Conservation (phyloP, 1,139 yeast species). For the Debaryomycetaceae sp. region DNA sequence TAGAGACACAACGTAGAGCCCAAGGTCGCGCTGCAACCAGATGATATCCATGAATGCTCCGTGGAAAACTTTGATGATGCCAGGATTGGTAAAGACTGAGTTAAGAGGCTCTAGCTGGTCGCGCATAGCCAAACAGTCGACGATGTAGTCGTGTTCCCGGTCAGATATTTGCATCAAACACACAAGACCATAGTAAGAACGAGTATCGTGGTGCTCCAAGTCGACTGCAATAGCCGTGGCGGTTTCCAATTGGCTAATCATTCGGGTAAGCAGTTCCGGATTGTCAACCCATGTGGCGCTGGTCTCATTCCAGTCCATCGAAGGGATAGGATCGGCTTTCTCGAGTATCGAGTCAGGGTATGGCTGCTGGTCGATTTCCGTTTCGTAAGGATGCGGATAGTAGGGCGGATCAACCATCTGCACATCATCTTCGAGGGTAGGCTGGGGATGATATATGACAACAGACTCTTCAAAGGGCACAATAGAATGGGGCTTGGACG, state of each 20-base stretch:
- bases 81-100: constrained; percentile 68
- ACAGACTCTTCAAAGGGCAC: constrained; percentile 43
- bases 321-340: constrained; percentile 39
- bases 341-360: constrained; percentile 53
- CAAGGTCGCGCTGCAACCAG: constrained; percentile 95
- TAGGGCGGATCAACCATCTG: constrained; percentile 41
- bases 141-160: constrained; percentile 69
- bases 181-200: constrained; percentile 84
- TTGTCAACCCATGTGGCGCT: constrained; percentile 66
- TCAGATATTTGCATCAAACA: constrained; percentile 91
- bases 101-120: constrained; percentile 63
- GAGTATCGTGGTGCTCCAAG: constrained; percentile 89
- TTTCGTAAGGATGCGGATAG: constrained; percentile 71
- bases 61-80: constrained; percentile 77
- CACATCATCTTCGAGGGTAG: constrained; percentile 21
- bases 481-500: constrained; percentile 61
- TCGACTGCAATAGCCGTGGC: constrained; percentile 81
- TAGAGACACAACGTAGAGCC: constrained; percentile 76
- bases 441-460: constrained; percentile 19
- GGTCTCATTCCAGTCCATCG: constrained; percentile 56
- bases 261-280: constrained; percentile 34
- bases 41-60: constrained; percentile 96
- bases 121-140: constrained; percentile 67
- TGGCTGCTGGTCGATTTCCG: constrained; percentile 61
- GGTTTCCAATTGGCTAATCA: constrained; percentile 43